phyloP scores from a whole-genome alignment of 176 grass and related monocot genomes.

The Alloteropsis semialata region DNA sequence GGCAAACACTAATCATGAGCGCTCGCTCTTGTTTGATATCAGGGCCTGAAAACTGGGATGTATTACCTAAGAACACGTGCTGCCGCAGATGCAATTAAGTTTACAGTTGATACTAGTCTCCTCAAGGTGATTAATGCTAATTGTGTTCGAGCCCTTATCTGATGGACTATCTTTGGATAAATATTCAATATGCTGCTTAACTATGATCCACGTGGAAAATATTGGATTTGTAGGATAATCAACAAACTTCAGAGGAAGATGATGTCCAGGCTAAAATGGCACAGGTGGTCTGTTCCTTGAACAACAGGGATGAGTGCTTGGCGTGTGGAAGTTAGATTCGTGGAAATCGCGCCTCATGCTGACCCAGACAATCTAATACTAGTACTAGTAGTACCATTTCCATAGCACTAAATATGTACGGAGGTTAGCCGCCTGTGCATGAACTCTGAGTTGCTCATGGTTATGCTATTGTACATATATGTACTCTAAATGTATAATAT shows the following conservation, averaged over 20 bases:
- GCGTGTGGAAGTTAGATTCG: conserved; percentile 79
- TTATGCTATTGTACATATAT: neutral
- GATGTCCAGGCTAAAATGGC: conserved; percentile 76
- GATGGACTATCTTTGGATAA: neutral
- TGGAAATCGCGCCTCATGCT: neutral
- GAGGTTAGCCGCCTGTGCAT: neutral
- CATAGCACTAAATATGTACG: neutral
- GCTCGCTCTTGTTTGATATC: conserved; percentile 16
- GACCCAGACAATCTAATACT: neutral
- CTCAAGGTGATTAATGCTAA: conserved; percentile 34
- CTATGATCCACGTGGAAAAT: neutral
- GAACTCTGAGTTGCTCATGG: neutral
- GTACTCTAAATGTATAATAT: neutral
- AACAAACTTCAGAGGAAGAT: conserved; percentile 29
- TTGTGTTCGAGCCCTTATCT: neutral
- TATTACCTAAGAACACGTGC: conserved; percentile 90
- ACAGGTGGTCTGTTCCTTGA: conserved; percentile 84
- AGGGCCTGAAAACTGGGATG: conserved; percentile 99
- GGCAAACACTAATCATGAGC: neutral
- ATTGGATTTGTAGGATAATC: neutral
- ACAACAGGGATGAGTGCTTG: conserved; percentile 79
- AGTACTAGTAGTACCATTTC: too few species aligned
- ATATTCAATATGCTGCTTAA: neutral
- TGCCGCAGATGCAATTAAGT: conserved; percentile 96
- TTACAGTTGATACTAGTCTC: conserved; percentile 83